Evolutionary conservation across 129 eudicot species (phyloP), one percentile per base, ranked within the genome.

Genomic region (Flaveria linearis): DNA sequence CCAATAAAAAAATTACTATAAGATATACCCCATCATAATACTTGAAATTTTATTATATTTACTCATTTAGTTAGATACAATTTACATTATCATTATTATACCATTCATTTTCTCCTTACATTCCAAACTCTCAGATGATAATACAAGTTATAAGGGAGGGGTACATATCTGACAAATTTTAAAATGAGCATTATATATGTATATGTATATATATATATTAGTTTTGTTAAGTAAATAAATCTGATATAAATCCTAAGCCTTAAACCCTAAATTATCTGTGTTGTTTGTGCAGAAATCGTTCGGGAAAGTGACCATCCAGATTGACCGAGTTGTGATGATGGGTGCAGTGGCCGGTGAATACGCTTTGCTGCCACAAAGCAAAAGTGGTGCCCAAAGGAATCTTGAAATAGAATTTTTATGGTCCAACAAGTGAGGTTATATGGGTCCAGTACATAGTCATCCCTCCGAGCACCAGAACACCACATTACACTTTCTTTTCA

Each of bases 261-360:
- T 4, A 33, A 33, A 33, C 39, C 39, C 39, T 33, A 33, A 33
- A 57, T 57, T 77, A 17, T 67, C 36, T 17, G 8, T 2, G 36
- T 43, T 53, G 62, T 80, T 74, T 74, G 53, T 68, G 64, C 96
- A 95, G 99, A 86, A 87, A 72, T 95, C 99, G 51, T 95, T 91
- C 15, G 99, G 99, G 30, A 95, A 95, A 76, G 99, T 95, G 63
- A 95, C 99, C 2, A 89, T 95, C 83, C 99, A 91, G 83, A 95
- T 95, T 74, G 99, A 95, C 84, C 92, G 95, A 0, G 99, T 95
- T 2, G 99, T 95, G 8, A 87, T 92, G 97, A 88, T 89, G 79
- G 99, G 99, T 68, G 94, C 92, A 12, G 99, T 90, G 68, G 92
- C 99, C 0, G 97, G 97, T 55, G 99, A 95, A 85, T 95, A 95